Percentiles rank a stretch among this genome's conserved stretches.
Conservation (phyloP, 139 green algal species). For the Coelastrella sp. region DNA sequence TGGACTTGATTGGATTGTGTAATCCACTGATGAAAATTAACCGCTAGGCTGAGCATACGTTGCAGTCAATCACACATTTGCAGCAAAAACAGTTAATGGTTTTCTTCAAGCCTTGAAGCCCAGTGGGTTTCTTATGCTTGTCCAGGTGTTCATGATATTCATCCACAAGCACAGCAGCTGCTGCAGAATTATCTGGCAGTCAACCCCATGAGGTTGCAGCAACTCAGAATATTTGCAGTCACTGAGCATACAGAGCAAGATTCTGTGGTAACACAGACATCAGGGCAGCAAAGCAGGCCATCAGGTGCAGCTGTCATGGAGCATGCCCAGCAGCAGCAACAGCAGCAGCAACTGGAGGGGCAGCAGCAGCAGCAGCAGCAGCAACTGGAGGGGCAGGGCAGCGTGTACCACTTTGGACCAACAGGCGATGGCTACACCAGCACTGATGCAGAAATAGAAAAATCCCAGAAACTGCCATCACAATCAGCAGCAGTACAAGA, state of each 20-base stretch:
- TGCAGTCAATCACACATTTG: not conserved
- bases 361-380: not conserved
- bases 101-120: no score
- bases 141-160: conserved; percentile 8
- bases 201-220: not conserved
- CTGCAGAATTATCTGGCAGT: not conserved
- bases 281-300: not conserved
- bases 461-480: not conserved
- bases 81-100: not conserved
- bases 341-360: not conserved
- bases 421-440: not conserved
- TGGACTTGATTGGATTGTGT: no score
- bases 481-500: not conserved
- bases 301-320: not conserved
- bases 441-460: not conserved
- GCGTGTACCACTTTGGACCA: no score
- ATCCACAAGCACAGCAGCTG: not conserved
- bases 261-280: no score
- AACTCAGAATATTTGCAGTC: conserved; percentile 19
- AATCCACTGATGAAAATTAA: no score
- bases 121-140: no score
- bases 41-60: not conserved
- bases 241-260: not conserved
- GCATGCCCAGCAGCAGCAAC: not conserved
- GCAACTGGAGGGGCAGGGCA: no score